Percentiles rank a stretch among this genome's conserved stretches.
These are phyloP conservation scores for Skeletonema marinoi DNA, from an alignment of 108 stramenopile species.

Conservation along the genomic window DNA sequence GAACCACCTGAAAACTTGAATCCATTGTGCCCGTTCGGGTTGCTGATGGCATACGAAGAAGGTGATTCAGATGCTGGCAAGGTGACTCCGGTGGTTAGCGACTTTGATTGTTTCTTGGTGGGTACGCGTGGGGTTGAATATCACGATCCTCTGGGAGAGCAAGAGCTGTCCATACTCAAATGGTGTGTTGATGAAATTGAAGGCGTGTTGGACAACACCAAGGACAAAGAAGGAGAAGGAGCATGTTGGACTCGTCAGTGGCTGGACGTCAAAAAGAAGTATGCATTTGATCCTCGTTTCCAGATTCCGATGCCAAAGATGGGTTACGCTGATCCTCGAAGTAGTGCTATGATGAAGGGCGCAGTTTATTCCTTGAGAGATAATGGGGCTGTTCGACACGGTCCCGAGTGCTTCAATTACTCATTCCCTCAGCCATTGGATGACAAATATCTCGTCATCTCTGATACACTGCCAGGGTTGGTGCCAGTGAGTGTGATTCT, in stretches of 20 bases:
- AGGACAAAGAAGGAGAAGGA: background rate
- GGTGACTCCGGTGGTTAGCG: slow-evolving; percentile 14
- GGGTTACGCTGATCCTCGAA: slow-evolving; percentile 15
- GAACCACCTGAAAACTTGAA: background rate
- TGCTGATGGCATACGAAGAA: slow-evolving; percentile 22
- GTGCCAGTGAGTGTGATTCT: background rate
- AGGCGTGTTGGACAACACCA: background rate
- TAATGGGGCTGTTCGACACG: slow-evolving; percentile 17
- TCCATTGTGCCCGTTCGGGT: background rate
- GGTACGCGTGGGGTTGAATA: slow-evolving; percentile 12
- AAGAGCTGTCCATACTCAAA: slow-evolving; percentile 3
- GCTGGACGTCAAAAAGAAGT: background rate
- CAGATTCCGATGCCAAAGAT: background rate
- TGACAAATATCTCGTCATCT: slow-evolving; percentile 20
- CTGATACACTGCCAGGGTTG: slow-evolving; percentile 1
- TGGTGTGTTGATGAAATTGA: slow-evolving; percentile 2
- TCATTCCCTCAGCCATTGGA: slow-evolving; percentile 19
- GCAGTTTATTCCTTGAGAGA: background rate
- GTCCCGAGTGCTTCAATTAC: slow-evolving; percentile 18
- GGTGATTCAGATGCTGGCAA: background rate
- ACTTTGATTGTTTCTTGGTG: slow-evolving; percentile 22
- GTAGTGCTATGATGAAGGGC: background rate
- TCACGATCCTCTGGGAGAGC: background rate
- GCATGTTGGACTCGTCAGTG: background rate
- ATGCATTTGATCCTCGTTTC: background rate